Evolutionary conservation across 2,329 filamentous ascomycete genomes (phyloP).

Genomic region (Pestalotiopsis sp.): DNA sequence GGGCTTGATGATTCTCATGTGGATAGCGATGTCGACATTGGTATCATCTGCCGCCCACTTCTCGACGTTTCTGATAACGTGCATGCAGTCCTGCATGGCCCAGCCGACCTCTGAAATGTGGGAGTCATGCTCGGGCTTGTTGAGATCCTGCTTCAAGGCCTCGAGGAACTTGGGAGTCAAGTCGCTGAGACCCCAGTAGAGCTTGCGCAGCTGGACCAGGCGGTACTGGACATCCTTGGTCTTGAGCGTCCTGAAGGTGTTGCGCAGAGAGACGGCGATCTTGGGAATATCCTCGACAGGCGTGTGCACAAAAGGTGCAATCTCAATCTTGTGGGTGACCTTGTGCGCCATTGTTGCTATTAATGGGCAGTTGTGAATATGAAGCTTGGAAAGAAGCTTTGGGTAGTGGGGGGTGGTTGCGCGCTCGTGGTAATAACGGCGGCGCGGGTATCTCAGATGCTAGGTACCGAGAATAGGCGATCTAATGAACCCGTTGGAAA

Average conservation of each 20-base stretch:
- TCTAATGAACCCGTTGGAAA: no score
- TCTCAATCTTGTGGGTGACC: conserved; percentile 43
- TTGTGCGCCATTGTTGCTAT: conserved; percentile 40
- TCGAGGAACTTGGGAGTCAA: conserved; percentile 72
- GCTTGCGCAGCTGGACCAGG: conserved; percentile 82
- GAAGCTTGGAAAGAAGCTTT: not conserved
- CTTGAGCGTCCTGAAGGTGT: conserved; percentile 76
- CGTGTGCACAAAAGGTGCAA: conserved; percentile 61
- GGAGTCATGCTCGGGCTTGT: conserved; percentile 77
- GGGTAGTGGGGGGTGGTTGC: no score
- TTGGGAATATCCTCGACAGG: conserved; percentile 66
- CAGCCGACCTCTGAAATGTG: conserved; percentile 76
- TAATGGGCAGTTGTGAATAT: not conserved
- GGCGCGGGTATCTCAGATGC: no score
- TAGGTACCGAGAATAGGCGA: no score
- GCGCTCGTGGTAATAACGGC: no score
- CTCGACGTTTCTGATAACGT: conserved; percentile 75
- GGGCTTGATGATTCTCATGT: conserved; percentile 70
- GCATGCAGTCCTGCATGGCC: conserved; percentile 80
- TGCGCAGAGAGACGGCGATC: conserved; percentile 62
- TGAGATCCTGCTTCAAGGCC: conserved; percentile 76
- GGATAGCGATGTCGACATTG: conserved; percentile 68
- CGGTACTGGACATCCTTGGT: conserved; percentile 84
- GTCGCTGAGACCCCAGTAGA: conserved; percentile 92
- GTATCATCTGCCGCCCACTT: conserved; percentile 84